Base-by-base conservation (phyloP, 2,329 filamentous ascomycete species). In the Epichloe typhina region DNA sequence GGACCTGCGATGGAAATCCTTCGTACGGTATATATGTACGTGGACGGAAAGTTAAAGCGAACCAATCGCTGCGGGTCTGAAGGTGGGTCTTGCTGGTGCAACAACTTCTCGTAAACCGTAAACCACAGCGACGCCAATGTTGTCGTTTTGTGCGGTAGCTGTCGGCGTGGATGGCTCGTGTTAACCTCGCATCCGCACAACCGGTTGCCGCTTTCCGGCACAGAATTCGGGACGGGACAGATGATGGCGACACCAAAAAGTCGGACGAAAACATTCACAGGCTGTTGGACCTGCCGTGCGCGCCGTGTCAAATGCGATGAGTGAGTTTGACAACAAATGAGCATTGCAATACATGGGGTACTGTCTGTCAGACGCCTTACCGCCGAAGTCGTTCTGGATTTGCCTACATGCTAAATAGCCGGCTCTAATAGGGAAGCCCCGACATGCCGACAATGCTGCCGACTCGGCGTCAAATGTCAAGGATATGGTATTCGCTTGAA, bases 21-120 rank as follows among this genome's bases (percentile, higher is more conserved):
- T 17, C 17, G 17, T 17, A 17, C 17, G 17, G 17, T 17, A 17
- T 17, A 17, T 17, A 17, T 17, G 17, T 17, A 17, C 17, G 17
- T 17, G 17, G 17, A 17, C 17, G 46, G 12, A 59, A 56, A 26
- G 55, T 21, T 36, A 65, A 43, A 37, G 64, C 61, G 48, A 64
- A 56, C 58, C 60, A 65, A 47, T 49, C 39, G 47, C 40, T 42
- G n/a, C 19, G 8, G 21, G 21, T 23, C 21, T 23, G 26, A 31
- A 6, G 8, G n/a, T 3, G 45, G 26, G 45, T 12, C 33, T 38
- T 17, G 9, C 23, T 17, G 3, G 35, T 15, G 17, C 17, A 17
- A 17, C 5, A 38, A n/a, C 11, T 5, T 21, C 15, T 19, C 33
- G 17, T 13, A 37, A 37, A 37, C 11, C 5, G 9, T 5, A 23